Evolutionary conservation across 164 flowering plant species (phyloP), one percentile per base, ranked within the genome.

Genomic region (Buxus sempervirens): DNA sequence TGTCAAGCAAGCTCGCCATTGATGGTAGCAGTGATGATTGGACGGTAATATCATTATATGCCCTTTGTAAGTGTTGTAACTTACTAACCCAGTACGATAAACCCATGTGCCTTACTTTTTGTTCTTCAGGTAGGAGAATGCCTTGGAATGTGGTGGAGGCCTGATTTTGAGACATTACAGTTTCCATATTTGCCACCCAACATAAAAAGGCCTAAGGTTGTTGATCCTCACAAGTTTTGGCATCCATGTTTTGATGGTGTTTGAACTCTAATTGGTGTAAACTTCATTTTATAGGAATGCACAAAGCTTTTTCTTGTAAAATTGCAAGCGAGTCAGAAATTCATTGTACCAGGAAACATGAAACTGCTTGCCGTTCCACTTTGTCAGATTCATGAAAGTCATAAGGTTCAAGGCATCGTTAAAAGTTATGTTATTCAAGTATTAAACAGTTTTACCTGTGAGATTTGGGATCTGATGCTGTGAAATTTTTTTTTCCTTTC

Each of bases 111-210:
- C 61, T 54, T 38, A 9, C 22, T 77, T 67, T 22, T 20, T 49
- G 51, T 57, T 73, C 49, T 56, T 54, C 70, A 91, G 97, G 86
- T 90, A 14, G 88, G 86, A 61, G 96, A 90, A 75, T 90, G 92
- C 79, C 81, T 91, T 60, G 96, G 96, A 49, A 84, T 77, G 85
- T 91, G 96, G 96, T 91, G 97, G 96, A 87, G 83, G 63, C 66
- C 85, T 58, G 88, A 86, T 64, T 91, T 86, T 72, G 97, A 88
- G 59, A 78, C 90, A 12, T 54, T 85, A 62, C 42, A 77, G 28
- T 82, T 74, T 75, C 94, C 92, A 15, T 81, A 77, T 78, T 78
- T 82, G 71, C 83, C 89, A 56, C 82, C 88, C 23, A 83, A 81
- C 72, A 72, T 77, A 9, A 80, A 77, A 54, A 65, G 48, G 56